These are phyloP conservation scores for Phyllosticta citribraziliensis DNA, from an alignment of 2,329 filamentous ascomycete species.

Conservation along the genomic window DNA sequence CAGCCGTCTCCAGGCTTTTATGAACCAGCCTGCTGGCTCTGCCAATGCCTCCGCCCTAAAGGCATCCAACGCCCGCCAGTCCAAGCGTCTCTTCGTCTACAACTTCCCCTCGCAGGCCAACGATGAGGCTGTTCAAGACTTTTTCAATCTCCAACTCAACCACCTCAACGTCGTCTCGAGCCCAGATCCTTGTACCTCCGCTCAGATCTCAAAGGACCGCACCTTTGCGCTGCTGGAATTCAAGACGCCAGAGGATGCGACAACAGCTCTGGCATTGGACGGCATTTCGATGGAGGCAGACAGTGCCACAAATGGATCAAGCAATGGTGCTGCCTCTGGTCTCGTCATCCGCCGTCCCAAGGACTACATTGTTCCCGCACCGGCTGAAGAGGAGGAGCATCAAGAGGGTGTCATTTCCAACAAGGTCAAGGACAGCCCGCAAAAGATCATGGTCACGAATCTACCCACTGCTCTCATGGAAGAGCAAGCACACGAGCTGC, in stretches of 20 bases:
- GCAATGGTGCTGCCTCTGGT: constrained; percentile 46
- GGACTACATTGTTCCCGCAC: constrained; percentile 88
- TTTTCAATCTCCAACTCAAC: constrained; percentile 95
- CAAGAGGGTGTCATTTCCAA: constrained; percentile 69
- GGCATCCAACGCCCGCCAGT: constrained; percentile 85
- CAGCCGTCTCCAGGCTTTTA: constrained; percentile 85
- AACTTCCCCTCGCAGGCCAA: constrained; percentile 66
- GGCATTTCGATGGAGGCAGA: constrained; percentile 79
- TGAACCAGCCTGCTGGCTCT: constrained; percentile 73
- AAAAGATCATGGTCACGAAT: constrained; percentile 90
- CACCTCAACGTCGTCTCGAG: constrained; percentile 85
- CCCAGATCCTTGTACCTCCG: constrained; percentile 73
- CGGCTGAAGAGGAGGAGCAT: constrained; percentile 61
- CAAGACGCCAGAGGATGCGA: constrained; percentile 76
- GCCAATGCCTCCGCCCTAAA: constrained; percentile 71
- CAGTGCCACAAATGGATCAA: constrained; percentile 43
- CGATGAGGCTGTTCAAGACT: constrained; percentile 66
- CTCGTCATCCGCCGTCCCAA: constrained; percentile 79
- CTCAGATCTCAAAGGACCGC: constrained; percentile 69
- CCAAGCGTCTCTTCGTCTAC: constrained; percentile 81
- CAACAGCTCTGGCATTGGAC: constrained; percentile 80
- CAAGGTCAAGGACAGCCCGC: constrained; percentile 79
- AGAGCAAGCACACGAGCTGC: constrained; percentile 81
- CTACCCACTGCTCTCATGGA: constrained; percentile 82
- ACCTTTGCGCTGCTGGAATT: constrained; percentile 87